phyloP scores from a whole-genome alignment of 75 land plant species.

The Azolla pinnata region DNA sequence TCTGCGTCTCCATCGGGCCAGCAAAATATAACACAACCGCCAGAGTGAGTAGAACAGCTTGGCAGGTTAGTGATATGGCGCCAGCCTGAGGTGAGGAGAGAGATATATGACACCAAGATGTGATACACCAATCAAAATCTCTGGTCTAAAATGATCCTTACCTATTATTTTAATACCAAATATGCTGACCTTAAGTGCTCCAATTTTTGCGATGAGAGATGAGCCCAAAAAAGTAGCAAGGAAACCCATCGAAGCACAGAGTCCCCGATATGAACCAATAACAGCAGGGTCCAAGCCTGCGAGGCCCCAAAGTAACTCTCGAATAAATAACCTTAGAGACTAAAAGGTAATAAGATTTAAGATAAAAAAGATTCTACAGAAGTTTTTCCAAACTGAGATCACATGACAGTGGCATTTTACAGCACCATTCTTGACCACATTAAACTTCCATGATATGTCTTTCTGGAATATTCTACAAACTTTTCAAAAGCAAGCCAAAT shows the following conservation, averaged over 20 bases:
- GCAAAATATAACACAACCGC: conserved; percentile 6
- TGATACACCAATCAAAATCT: background rate
- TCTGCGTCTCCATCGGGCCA: conserved; percentile 5
- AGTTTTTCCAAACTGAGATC: no score
- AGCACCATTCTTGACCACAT: no score
- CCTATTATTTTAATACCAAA: background rate
- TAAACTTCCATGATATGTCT: no score
- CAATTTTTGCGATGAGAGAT: conserved; percentile 8
- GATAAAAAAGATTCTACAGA: no score
- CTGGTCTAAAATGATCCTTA: background rate
- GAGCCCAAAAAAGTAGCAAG: conserved; percentile 12
- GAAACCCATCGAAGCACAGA: conserved; percentile 18
- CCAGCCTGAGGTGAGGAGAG: conserved; percentile 6
- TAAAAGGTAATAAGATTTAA: background rate
- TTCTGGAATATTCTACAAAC: no score
- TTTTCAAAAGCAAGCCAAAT: no score
- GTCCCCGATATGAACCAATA: conserved; percentile 12
- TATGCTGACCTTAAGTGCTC: conserved; percentile 7
- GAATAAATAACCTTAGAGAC: background rate
- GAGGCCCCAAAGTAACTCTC: background rate
- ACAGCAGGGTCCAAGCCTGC: conserved; percentile 15
- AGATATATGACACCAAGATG: background rate
- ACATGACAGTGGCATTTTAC: no score
- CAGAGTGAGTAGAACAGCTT: conserved; percentile 6
- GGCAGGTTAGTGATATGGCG: conserved; percentile 8